Evolutionary conservation across 108 stramenopile species (phyloP).

Genomic region (Licmophora abbreviata): DNA sequence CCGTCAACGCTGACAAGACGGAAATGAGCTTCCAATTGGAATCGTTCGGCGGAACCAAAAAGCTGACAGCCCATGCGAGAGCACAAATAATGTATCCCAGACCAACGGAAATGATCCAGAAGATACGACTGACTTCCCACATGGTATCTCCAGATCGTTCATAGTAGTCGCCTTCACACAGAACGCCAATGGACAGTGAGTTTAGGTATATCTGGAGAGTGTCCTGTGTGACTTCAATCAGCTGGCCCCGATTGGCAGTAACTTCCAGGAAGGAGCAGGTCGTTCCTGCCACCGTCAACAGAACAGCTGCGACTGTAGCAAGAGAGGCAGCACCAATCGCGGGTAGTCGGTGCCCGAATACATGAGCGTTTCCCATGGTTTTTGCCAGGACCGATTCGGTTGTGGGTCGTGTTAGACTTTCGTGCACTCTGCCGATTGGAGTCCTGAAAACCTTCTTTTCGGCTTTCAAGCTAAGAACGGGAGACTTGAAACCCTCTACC

Average conservation of each 20-base stretch:
- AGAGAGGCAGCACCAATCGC: slow-evolving; percentile 13
- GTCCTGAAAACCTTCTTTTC: no score
- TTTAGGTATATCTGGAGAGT: no score
- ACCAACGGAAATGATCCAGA: slow-evolving; percentile 11
- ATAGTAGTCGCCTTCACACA: slow-evolving; percentile 10
- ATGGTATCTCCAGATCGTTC: slow-evolving; percentile 10
- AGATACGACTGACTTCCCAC: slow-evolving; percentile 24
- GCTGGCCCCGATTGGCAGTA: slow-evolving; percentile 11
- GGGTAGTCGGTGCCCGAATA: slow-evolving; percentile 17
- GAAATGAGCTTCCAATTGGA: slow-evolving; percentile 25
- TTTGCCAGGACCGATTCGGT: not conserved
- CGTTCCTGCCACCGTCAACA: slow-evolving; percentile 10
- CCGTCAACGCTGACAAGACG: slow-evolving; percentile 15
- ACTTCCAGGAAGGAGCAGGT: slow-evolving; percentile 23
- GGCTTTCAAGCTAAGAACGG: no score
- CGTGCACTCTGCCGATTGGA: no score
- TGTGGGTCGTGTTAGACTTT: no score
- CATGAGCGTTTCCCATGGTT: slow-evolving; percentile 8
- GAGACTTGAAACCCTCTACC: no score
- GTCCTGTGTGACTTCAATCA: not conserved
- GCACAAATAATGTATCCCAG: slow-evolving; percentile 12
- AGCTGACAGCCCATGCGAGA: slow-evolving; percentile 13
- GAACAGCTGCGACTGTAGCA: slow-evolving; percentile 11
- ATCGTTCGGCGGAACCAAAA: slow-evolving; percentile 15
- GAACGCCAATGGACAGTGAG: not conserved